Conservation (phyloP, 129 eudicot genomes). For the Escallonia rubra region DNA sequence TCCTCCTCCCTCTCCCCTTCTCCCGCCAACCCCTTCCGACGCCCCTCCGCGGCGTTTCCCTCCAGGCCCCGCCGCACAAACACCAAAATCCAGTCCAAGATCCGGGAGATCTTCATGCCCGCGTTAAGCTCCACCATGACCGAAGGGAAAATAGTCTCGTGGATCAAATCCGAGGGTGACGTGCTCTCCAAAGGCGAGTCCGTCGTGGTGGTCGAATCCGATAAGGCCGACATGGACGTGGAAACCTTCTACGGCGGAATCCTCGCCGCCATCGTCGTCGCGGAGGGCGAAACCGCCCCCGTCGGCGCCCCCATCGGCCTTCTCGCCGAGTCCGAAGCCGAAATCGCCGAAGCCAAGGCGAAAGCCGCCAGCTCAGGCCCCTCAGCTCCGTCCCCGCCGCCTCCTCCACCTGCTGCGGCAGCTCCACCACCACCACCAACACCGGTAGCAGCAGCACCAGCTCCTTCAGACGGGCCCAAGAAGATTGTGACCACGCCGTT, state of each 20-base stretch:
- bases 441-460: conserved; percentile 11
- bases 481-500: conserved; percentile 71
- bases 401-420: conserved; percentile 28
- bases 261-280: conserved; percentile 75
- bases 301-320: conserved; percentile 86
- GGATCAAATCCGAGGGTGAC: conserved; percentile 89
- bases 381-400: conserved; percentile 18
- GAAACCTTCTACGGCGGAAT: conserved; percentile 86
- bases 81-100: conserved; percentile 46
- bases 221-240: conserved; percentile 95
- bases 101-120: conserved; percentile 96
- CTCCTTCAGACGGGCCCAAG: conserved; percentile 35
- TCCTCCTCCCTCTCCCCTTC: conserved; percentile 46
- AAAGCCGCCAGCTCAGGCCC: conserved; percentile 31
- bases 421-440: conserved; percentile 1
- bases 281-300: conserved; percentile 74
- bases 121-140: conserved; percentile 96
- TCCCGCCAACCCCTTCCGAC: conserved; percentile 13
- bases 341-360: conserved; percentile 67
- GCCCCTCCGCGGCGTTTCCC: conserved; percentile 30
- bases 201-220: conserved; percentile 90
- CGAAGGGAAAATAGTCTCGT: conserved; percentile 87
- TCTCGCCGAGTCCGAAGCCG: conserved; percentile 75
- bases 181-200: conserved; percentile 68
- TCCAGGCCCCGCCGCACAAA: conserved; percentile 27